These are phyloP conservation scores for Endogone sp. DNA, from an alignment of 192 early-diverging fungal species.

Conservation along the genomic window DNA sequence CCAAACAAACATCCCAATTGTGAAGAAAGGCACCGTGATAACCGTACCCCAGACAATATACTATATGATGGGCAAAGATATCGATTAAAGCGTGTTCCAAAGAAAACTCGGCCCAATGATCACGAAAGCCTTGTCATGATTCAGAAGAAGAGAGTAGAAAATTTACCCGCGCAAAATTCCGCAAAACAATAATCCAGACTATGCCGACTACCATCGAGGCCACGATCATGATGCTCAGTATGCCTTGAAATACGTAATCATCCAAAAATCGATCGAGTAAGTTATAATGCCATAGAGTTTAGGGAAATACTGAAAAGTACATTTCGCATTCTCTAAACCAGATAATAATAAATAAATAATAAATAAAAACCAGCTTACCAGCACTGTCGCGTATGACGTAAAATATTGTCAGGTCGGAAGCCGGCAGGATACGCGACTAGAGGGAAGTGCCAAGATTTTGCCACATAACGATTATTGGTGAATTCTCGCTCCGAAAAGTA, in stretches of 20 bases:
- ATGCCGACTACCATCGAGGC: constrained; percentile 18
- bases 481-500: too few relatives aligned
- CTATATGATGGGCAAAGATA: constrained; percentile 4
- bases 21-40: constrained; percentile 34
- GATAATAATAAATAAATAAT: not conserved
- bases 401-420: constrained; percentile 25
- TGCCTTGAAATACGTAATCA: constrained; percentile 8
- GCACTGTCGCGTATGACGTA: constrained; percentile 41
- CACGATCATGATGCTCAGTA: constrained; percentile 28
- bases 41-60: constrained; percentile 49
- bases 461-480: too few relatives aligned
- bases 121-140: not conserved
- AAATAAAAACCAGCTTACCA: constrained; percentile 21
- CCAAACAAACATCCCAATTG: constrained; percentile 47
- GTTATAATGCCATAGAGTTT: not conserved
- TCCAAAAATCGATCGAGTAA: not conserved
- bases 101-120: not conserved
- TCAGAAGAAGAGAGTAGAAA: not conserved
- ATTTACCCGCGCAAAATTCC: constrained; percentile 32
- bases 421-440: too few relatives aligned
- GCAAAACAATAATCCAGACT: constrained; percentile 32
- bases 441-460: too few relatives aligned
- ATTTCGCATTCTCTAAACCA: not conserved
- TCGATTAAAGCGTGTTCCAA: not conserved
- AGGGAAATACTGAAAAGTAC: not conserved